These are phyloP conservation scores for Lactarius evosmus DNA, from an alignment of 768 basidiomycete genomes.

Conservation along the genomic window DNA sequence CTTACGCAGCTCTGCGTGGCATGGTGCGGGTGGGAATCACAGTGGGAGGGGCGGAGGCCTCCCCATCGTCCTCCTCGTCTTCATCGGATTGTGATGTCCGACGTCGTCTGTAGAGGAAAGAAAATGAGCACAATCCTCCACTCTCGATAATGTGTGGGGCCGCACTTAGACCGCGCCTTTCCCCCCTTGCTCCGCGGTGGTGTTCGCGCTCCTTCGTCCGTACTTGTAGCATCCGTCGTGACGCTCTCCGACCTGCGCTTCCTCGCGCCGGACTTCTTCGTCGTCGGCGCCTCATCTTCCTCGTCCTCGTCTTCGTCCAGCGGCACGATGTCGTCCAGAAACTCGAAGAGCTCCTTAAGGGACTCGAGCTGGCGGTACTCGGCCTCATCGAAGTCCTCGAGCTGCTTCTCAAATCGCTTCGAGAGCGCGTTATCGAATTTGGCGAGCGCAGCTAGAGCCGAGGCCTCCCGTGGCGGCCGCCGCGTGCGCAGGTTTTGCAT, in stretches of 20 bases:
- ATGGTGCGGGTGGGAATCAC: conserved; percentile 48
- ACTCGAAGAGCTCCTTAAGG: conserved; percentile 61
- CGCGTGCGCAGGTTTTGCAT: conserved; percentile 58
- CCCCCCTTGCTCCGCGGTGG: conserved; percentile 36
- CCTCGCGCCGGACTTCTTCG: conserved; percentile 42
- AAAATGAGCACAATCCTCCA: background rate
- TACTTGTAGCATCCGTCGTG: conserved; percentile 42
- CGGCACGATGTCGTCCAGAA: conserved; percentile 69
- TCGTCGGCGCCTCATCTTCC: conserved; percentile 35
- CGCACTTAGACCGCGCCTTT: conserved; percentile 36
- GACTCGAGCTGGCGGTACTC: conserved; percentile 64
- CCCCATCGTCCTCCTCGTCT: conserved; percentile 33
- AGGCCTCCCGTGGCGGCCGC: conserved; percentile 55
- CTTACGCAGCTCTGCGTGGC: conserved; percentile 61
- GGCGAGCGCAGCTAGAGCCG: conserved; percentile 63
- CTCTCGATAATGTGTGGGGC: background rate
- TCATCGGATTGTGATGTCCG: conserved; percentile 54
- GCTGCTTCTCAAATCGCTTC: conserved; percentile 70
- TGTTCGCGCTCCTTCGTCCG: conserved; percentile 28
- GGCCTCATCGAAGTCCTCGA: conserved; percentile 69
- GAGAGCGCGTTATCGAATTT: conserved; percentile 64
- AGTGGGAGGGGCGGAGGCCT: conserved; percentile 38
- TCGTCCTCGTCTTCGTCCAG: conserved; percentile 56
- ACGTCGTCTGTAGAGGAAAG: conserved; percentile 42
- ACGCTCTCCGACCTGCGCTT: conserved; percentile 61